A percentile compares a stretch with the other conserved stretches of the same genome.
Conservation (phyloP, 345 rosid species). For the Syzygium jambos region DNA sequence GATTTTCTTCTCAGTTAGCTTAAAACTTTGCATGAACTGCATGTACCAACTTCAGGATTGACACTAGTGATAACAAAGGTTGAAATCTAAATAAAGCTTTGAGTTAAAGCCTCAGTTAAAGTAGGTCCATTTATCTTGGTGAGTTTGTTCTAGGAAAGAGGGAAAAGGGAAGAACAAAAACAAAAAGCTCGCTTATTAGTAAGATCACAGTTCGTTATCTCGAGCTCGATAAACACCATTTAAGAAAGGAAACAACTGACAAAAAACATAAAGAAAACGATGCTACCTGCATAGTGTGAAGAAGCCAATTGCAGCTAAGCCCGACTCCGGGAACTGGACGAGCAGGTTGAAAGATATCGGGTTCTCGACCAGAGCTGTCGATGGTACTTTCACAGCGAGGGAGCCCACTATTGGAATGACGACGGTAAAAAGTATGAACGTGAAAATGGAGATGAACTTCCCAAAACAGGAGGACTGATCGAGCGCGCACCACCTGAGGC, state of each 20-base stretch:
- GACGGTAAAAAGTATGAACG: conserved; percentile 33
- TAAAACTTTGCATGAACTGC: not conserved
- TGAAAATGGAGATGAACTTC: conserved; percentile 34
- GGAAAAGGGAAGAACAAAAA: not conserved
- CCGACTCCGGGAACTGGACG: conserved; percentile 62
- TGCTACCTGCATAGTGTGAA: conserved; percentile 29
- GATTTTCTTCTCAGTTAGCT: not conserved
- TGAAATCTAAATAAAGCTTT: not conserved
- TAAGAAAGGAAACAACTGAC: not conserved
- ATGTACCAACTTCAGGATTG: not conserved
- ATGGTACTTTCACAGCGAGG: conserved; percentile 21
- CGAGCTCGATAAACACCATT: not conserved
- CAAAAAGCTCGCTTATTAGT: not conserved
- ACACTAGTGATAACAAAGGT: not conserved
- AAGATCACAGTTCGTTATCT: not conserved
- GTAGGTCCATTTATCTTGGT: too few species aligned
- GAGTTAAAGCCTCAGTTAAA: too few species aligned
- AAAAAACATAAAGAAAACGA: not conserved
- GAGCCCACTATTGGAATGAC: conserved; percentile 32
- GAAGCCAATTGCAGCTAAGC: conserved; percentile 47
- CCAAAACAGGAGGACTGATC: conserved; percentile 56
- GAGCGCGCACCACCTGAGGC: conserved; percentile 61
- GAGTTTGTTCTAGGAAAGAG: too few species aligned
- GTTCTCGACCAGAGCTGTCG: conserved; percentile 12
- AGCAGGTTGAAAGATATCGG: conserved; percentile 44